Conservation (phyloP, 2,329 filamentous ascomycete genomes). For the Botrytis fabae region DNA sequence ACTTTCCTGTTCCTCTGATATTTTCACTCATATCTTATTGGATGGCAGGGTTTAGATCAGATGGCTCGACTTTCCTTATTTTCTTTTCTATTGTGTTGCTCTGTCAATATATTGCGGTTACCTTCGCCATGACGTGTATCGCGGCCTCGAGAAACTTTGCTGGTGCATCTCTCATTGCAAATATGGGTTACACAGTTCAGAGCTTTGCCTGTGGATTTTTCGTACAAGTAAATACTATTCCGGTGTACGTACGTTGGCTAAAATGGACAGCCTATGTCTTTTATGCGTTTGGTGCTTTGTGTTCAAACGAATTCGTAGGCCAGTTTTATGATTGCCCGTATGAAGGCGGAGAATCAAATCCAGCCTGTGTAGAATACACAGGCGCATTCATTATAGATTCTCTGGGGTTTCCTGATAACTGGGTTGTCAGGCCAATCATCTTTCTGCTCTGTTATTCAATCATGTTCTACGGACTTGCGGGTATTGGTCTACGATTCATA, state of each 20-base stretch:
- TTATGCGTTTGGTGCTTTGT: conserved; percentile 71
- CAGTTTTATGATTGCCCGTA: conserved; percentile 73
- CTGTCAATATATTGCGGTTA: conserved; percentile 72
- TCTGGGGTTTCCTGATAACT: conserved; percentile 66
- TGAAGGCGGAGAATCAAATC: conserved; percentile 60
- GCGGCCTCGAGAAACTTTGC: conserved; percentile 66
- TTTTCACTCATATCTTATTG: conserved; percentile 75
- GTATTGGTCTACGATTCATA: conserved; percentile 61
- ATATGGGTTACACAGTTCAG: conserved; percentile 71
- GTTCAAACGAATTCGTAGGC: conserved; percentile 70
- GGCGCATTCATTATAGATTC: conserved; percentile 68
- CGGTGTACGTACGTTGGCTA: conserved; percentile 75
- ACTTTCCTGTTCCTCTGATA: conserved; percentile 69
- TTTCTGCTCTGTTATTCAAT: conserved; percentile 61
- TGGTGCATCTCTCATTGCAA: conserved; percentile 69
- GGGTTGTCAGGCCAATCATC: conserved; percentile 67
- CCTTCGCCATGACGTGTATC: conserved; percentile 68
- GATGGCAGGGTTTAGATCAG: conserved; percentile 70
- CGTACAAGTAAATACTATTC: conserved; percentile 70
- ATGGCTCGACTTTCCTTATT: conserved; percentile 65
- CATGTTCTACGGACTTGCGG: conserved; percentile 62
- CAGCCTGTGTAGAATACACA: conserved; percentile 66
- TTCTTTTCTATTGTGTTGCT: conserved; percentile 70
- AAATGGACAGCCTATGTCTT: conserved; percentile 68
- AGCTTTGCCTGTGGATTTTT: conserved; percentile 76